phyloP scores from a whole-genome alignment of 2,329 filamentous ascomycete genomes.

The Aspergillus tanneri region DNA sequence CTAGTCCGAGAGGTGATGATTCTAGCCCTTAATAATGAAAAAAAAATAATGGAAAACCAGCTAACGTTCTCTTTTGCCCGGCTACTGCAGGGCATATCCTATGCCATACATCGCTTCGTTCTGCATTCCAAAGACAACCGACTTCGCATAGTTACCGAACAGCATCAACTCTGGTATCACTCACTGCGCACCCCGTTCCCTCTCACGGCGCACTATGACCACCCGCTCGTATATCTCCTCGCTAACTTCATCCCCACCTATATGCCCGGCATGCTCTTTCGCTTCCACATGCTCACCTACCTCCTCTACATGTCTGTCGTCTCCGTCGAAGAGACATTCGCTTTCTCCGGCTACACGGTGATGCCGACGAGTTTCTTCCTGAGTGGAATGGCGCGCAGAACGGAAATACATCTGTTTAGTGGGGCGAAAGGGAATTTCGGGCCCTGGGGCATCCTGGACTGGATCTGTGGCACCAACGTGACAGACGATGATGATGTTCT shows the following conservation, averaged over 20 bases:
- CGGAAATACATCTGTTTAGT: constrained; percentile 55
- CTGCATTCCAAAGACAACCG: constrained; percentile 61
- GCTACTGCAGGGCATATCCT: constrained; percentile 42
- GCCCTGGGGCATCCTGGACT: constrained; percentile 48
- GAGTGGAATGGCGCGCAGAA: constrained; percentile 57
- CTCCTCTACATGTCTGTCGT: constrained; percentile 54
- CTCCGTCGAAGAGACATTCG: constrained; percentile 61
- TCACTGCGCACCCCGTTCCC: constrained; percentile 54
- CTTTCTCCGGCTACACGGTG: constrained; percentile 59
- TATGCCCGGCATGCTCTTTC: constrained; percentile 55
- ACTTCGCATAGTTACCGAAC: constrained; percentile 58
- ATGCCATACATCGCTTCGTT: constrained; percentile 69
- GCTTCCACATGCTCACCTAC: constrained; percentile 62
- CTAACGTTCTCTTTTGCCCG: not conserved
- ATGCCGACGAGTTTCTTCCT: constrained; percentile 60
- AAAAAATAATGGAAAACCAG: no score
- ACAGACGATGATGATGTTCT: constrained; percentile 51
- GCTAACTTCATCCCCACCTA: constrained; percentile 58
- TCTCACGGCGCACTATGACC: constrained; percentile 60
- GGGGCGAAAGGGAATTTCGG: constrained; percentile 48
- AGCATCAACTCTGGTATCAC: constrained; percentile 59
- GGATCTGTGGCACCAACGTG: constrained; percentile 43
- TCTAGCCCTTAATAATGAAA: no score
- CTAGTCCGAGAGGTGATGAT: constrained; percentile 56
- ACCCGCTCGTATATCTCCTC: constrained; percentile 56